phyloP scores from a whole-genome alignment of 2,329 filamentous ascomycete species.

The Colletotrichum tropicale region DNA sequence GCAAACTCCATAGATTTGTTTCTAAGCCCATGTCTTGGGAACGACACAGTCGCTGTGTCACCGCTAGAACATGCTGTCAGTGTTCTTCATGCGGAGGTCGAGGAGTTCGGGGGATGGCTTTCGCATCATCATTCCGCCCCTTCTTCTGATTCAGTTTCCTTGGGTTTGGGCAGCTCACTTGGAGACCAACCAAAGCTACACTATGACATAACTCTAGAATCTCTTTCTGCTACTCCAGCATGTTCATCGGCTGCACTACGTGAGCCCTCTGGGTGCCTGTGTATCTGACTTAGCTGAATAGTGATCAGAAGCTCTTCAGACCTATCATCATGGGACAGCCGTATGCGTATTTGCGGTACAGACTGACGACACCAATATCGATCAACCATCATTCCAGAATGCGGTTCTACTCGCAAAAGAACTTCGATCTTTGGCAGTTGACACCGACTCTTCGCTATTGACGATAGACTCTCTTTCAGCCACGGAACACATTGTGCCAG shows the following conservation, averaged over 20 bases:
- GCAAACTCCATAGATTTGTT: neutral
- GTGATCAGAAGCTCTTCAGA: neutral
- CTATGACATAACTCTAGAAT: neutral
- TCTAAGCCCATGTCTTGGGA: neutral
- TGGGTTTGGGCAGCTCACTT: neutral
- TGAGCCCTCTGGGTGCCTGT: neutral
- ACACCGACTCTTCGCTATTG: neutral
- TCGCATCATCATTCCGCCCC: neutral
- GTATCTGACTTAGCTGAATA: neutral
- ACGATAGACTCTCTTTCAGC: neutral
- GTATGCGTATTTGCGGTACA: neutral
- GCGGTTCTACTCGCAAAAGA: neutral
- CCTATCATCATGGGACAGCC: neutral
- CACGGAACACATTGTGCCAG: neutral
- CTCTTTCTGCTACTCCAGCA: neutral
- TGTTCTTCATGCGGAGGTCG: neutral
- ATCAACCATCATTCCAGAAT: neutral
- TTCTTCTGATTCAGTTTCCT: neutral
- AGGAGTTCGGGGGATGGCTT: neutral
- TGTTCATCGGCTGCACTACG: neutral
- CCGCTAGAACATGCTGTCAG: neutral
- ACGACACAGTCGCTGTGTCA: rapidly evolving
- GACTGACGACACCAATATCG: neutral
- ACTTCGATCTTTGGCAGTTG: neutral
- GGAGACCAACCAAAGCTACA: neutral